Base-by-base conservation (phyloP, 768 basidiomycete species). In the Sporobolomyces phaffii region DNA sequence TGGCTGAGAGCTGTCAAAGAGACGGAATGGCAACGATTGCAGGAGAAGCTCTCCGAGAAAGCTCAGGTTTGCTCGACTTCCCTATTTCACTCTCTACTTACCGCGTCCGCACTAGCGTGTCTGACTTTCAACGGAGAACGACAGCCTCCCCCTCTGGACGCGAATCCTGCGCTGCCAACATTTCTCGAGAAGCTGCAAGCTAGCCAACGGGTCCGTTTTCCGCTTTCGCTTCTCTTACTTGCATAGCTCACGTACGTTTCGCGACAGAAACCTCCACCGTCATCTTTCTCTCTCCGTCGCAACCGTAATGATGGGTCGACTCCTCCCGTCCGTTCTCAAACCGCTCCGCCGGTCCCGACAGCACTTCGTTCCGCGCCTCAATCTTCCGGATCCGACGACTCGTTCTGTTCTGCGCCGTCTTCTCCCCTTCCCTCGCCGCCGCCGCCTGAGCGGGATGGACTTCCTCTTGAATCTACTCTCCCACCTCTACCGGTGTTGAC, bases 171-270 rank as follows among this genome's bases (percentile, higher is more conserved):
- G 15, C 2, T 18, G 1, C 49, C 47, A 14, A 60, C 58, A 0
- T 70, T 70, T 29, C 49, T 65, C 22, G 65, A 64, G 34, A 63
- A 54, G 40, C 58, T 67, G n/a, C 62, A 50, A 20, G 56, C 51
- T 2, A 62, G 59, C 41, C 34, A 41, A 3, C 34, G 33, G 40
- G 64, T 70, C 54, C 45, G 50, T 17, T 29, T 17, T 10, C 22
- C 26, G 18, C 2, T 10, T 11, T n/a, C 10, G 7, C 14, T 24
- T 26, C 52, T 15, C 3, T 33, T 18, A n/a, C n/a, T n/a, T n/a
- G n/a, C n/a, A n/a, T n/a, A n/a, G n/a, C n/a, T n/a, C n/a, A n/a
- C n/a, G n/a, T n/a, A 4, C 40, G 24, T 28, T 40, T 18, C 54
- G 24, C 29, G 41, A 15, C 36, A 41, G n/a, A 38, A 26, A 28